These are phyloP conservation scores for Globisporangium lucens DNA, from an alignment of 352 stramenopile genomes.

Conservation along the genomic window DNA sequence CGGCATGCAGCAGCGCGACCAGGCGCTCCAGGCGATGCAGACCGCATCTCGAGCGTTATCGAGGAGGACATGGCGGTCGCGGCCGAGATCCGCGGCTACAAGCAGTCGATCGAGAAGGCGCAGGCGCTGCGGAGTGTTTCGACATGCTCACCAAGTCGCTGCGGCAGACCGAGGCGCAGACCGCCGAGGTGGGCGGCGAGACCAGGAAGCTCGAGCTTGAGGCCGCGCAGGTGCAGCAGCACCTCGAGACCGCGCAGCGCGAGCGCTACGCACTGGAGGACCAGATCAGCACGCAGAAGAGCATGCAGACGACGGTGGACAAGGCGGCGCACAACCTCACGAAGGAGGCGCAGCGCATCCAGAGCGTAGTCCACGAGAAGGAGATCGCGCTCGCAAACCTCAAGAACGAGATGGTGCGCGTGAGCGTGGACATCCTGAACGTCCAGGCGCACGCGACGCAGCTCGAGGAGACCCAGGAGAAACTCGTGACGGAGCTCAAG, in stretches of 20 bases:
- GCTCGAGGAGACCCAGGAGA: slow-evolving; percentile 81
- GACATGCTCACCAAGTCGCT: slow-evolving; percentile 87
- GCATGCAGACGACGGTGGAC: slow-evolving; percentile 85
- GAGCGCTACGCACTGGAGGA: slow-evolving; percentile 89
- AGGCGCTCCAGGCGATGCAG: slow-evolving; percentile 89
- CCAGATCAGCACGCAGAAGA: slow-evolving; percentile 75
- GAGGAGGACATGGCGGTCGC: slow-evolving; percentile 83
- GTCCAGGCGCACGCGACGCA: slow-evolving; percentile 86
- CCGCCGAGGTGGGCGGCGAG: slow-evolving; percentile 52
- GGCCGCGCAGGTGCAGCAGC: slow-evolving; percentile 55
- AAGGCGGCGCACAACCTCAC: slow-evolving; percentile 92
- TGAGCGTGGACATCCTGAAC: slow-evolving; percentile 92
- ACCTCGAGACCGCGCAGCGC: slow-evolving; percentile 84
- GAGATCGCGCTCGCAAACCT: slow-evolving; percentile 86
- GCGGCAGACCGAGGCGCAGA: slow-evolving; percentile 84
- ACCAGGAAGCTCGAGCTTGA: slow-evolving; percentile 76
- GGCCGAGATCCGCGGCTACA: slow-evolving; percentile 87
- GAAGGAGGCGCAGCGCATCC: slow-evolving; percentile 70
- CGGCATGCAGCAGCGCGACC: slow-evolving; percentile 88
- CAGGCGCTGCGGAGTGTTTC: slow-evolving; percentile 77
- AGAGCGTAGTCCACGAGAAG: slow-evolving; percentile 80
- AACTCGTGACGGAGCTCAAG: slow-evolving; percentile 81
- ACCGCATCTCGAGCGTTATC: slow-evolving; percentile 74
- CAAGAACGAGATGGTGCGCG: slow-evolving; percentile 92
- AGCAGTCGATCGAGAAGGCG: slow-evolving; percentile 79